These are phyloP conservation scores for Oryza nivara DNA, from an alignment of 176 grass and related monocot genomes.

Conservation along the genomic window DNA sequence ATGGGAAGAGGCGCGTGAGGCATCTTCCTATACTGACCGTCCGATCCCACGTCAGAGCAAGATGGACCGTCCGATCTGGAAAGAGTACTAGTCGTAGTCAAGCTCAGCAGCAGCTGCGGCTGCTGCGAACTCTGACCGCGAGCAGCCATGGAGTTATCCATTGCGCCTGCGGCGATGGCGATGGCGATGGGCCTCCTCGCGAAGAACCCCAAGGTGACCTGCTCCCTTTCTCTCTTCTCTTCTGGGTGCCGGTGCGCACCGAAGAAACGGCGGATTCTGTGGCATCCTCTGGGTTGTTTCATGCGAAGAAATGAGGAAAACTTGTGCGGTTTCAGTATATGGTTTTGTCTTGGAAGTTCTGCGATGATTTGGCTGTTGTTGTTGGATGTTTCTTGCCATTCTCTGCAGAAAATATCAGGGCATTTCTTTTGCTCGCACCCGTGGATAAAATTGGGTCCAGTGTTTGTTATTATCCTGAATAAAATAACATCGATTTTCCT, in stretches of 20 bases:
- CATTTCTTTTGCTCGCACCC: background rate
- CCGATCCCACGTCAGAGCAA: conserved; percentile 1
- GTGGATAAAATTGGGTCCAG: conserved; percentile 1
- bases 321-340: background rate
- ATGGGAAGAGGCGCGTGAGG: background rate
- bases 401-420: background rate
- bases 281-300: background rate
- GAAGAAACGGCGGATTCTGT: background rate
- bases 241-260: background rate
- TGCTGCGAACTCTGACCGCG: background rate
- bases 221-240: background rate
- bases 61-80: background rate
- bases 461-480: background rate
- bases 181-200: conserved; percentile 6
- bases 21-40: background rate
- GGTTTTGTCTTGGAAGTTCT: background rate
- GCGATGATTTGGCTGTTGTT: background rate
- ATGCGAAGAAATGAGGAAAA: background rate
- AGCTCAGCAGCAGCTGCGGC: background rate
- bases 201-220: conserved; percentile 25
- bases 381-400: background rate
- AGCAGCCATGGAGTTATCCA: conserved; percentile 46
- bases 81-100: background rate
- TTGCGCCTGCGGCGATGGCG: background rate
- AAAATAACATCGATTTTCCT: too few species aligned